Base-by-base conservation (phyloP, 1,139 yeast species). In the Saccharomyces hybrid region DNA sequence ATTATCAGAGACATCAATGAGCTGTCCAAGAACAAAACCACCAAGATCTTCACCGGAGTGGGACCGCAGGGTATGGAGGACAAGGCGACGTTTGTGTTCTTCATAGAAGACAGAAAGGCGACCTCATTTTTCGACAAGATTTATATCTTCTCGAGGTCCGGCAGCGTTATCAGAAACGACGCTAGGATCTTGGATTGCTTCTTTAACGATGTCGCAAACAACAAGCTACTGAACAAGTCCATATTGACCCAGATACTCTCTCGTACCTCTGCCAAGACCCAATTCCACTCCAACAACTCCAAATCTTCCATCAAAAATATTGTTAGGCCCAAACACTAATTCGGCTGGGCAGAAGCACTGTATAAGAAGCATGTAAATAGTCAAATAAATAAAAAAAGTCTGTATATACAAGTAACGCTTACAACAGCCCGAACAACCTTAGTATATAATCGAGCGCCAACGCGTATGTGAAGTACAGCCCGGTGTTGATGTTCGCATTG, bases 391-490 rank as follows among this genome's bases (percentile, higher is more conserved):
- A 14, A 26, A 16, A 16, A 16, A 46, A 27, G 12, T 24, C 29
- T 29, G 28, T 38, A 52, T 51, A 31, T 44, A 14, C 42, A 53
- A 14, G 29, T 34, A 14, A 26, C 9, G 27, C 8, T 58, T 58
- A 65, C 54, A 66, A 50, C 28, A 64, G 42, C 5, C 71, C 71
- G 29, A 70, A 49, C 7, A 61, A 50, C 59, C 75, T 75, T 63
- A 81, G 68, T 44, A 84, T 57, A 69, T 90, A 93, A 70, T 93
- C 98, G 51, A 84, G 65, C 48, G 86, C 67, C 63, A 90, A 81
- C 8, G 97, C 98, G 32, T 78, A 74, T 77, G 90, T 84, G 60
- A 93, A 77, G 52, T 82, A 79, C 63, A 86, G 80, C 1, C 98
- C 99, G 3, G 96, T 88, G 57, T 77, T 77, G 62, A 91, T 86